A percentile compares a stretch with the other conserved stretches of the same genome.
These are phyloP conservation scores for Aspergillus cejpii DNA, from an alignment of 2,329 filamentous ascomycete species.

Conservation along the genomic window DNA sequence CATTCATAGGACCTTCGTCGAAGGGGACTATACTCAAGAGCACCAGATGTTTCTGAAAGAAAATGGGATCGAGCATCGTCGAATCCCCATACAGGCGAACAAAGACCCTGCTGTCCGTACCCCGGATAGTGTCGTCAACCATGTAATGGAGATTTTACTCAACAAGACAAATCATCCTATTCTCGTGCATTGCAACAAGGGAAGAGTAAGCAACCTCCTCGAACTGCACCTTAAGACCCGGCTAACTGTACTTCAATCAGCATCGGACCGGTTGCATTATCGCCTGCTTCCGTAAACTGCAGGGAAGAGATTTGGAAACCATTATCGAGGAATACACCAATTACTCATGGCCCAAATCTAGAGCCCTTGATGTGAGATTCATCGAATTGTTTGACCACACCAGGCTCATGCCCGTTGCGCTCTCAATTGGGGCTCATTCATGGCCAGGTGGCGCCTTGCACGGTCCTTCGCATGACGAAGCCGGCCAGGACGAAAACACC, in stretches of 20 bases:
- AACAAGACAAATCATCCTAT: slow-evolving; percentile 70
- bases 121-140: slow-evolving; percentile 58
- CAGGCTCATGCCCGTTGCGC: slow-evolving; percentile 15
- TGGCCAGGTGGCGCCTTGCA: slow-evolving; percentile 10
- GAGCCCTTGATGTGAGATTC: slow-evolving; percentile 31
- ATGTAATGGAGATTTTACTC: slow-evolving; percentile 64
- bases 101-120: slow-evolving; percentile 65
- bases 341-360: slow-evolving; percentile 50
- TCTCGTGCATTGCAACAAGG: slow-evolving; percentile 88
- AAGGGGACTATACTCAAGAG: slow-evolving; percentile 50
- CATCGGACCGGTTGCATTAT: slow-evolving; percentile 89
- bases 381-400: slow-evolving; percentile 24
- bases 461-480: slow-evolving; percentile 2
- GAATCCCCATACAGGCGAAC: slow-evolving; percentile 78
- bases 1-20: slow-evolving; percentile 53
- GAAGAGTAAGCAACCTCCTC: slow-evolving; percentile 58
- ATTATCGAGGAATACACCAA: slow-evolving; percentile 67
- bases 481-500: slow-evolving; percentile 5
- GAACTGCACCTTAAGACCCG: neutral
- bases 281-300: slow-evolving; percentile 66
- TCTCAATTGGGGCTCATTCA: slow-evolving; percentile 12
- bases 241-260: slow-evolving; percentile 33
- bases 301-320: slow-evolving; percentile 57
- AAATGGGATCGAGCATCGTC: slow-evolving; percentile 63
- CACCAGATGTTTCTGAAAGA: slow-evolving; percentile 56